Evolutionary conservation across 306 rosid genomes (phyloP), one percentile per base, ranked within the genome.

Genomic region (Trifolium repens): DNA sequence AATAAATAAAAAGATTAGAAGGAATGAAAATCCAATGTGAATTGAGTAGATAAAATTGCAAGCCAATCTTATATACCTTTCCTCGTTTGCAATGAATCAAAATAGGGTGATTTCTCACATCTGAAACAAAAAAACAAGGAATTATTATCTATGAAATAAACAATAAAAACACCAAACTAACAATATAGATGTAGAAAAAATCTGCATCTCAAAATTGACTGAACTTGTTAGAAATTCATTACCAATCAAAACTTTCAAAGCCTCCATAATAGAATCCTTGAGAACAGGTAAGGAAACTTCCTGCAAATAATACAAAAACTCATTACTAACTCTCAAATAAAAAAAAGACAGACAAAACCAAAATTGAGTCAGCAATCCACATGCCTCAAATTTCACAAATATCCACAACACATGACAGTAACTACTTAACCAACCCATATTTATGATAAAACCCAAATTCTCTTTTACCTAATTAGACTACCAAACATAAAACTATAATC

Each of bases 241-340:
- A 91, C 98, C 98, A 50, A 89, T 80, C 60, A 93, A 83, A 72
- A 93, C 77, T 84, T 83, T 85, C 83, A 93, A 83, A 26, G 98
- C 97, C 58, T 87, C 91, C 84, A 88, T 86, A 73, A 93, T 88
- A 12, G 92, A 82, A 73, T 83, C 91, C 72, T 52, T 83, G 15
- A 82, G 88, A 75, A 80, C 75, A 39, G 91, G 87, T 58, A 77
- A 79, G 55, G 84, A 81, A 64, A 88, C 78, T 58, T 93, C 97
- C 96, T 93, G 87, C 81, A 86, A 44, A 70, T 44, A 50, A 26
- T n/a, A 46, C 71, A 76, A 73, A 49, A 4, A 42, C 13, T 13
- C 44, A 35, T 80, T 27, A 55, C 35, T 32, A 53, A 49, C 70
- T 47, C n/a, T 62, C 44, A 19, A 19, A 19, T 24, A 74, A 39